Conservation (phyloP, 1,284 basidiomycete species). For the Testicularia cyperi region DNA sequence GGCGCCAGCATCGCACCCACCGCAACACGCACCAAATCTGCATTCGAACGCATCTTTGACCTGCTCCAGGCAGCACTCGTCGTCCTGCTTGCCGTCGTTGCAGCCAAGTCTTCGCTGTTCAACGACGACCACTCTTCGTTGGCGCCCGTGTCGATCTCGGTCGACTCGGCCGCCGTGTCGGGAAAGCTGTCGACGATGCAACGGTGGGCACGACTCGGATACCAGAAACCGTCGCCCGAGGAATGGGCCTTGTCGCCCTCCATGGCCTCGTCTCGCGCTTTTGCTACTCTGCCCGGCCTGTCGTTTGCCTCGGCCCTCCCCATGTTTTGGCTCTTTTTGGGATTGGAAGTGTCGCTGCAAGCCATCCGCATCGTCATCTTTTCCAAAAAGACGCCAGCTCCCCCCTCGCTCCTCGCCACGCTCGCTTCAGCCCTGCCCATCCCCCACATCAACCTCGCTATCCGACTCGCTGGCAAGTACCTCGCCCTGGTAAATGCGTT, state of each 20-base stretch:
- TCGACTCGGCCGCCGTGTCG: too few relatives aligned
- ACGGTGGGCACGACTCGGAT: slow-evolving; percentile 47
- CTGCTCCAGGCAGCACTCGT: slow-evolving; percentile 27
- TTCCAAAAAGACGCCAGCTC: slow-evolving; percentile 20
- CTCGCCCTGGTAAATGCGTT: slow-evolving; percentile 27
- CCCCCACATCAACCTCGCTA: slow-evolving; percentile 17
- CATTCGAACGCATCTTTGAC: slow-evolving; percentile 25
- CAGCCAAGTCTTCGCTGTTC: slow-evolving; percentile 31
- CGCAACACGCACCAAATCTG: slow-evolving; percentile 6
- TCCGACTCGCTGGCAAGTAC: slow-evolving; percentile 21
- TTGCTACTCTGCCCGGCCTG: neutral
- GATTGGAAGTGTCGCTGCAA: slow-evolving; percentile 50
- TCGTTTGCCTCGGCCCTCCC: slow-evolving; percentile 28
- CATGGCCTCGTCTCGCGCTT: neutral
- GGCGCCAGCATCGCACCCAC: slow-evolving; percentile 1
- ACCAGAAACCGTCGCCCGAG: slow-evolving; percentile 13
- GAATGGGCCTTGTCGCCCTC: slow-evolving; percentile 19
- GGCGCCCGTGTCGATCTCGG: slow-evolving; percentile 7
- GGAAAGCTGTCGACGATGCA: slow-evolving; percentile 19
- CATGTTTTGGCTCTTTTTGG: slow-evolving; percentile 56
- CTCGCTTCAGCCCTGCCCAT: slow-evolving; percentile 26
- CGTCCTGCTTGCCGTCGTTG: slow-evolving; percentile 15
- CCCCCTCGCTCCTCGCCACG: slow-evolving; percentile 21
- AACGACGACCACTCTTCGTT: slow-evolving; percentile 16
- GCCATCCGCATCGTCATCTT: slow-evolving; percentile 38